phyloP scores from a whole-genome alignment of 179 eudicot species.

The Spergularia azorica region DNA sequence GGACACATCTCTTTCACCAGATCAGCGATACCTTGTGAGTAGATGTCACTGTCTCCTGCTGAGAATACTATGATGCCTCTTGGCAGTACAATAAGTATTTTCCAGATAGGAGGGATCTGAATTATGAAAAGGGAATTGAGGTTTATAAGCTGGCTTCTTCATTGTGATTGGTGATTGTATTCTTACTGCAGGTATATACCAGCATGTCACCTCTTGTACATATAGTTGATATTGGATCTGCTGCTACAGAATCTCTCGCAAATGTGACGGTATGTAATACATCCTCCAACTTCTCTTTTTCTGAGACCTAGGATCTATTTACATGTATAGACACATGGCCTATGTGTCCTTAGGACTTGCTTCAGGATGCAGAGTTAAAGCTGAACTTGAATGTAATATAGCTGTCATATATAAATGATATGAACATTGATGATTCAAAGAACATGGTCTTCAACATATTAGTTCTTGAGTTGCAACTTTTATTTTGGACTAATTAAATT shows the following conservation, averaged over 20 bases:
- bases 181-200: conserved; percentile 64
- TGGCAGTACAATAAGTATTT: neutral
- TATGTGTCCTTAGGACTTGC: neutral
- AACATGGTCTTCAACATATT: neutral
- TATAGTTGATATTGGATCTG: conserved; percentile 68
- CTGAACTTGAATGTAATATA: neutral
- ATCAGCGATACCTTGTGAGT: conserved; percentile 77
- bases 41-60: conserved; percentile 3
- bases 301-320: neutral
- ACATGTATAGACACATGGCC: neutral
- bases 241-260: conserved; percentile 63
- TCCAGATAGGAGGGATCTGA: neutral
- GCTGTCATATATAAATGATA: neutral
- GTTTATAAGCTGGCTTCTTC: neutral
- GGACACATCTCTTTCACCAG: conserved; percentile 84
- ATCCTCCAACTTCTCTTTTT: conserved; percentile 7
- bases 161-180: neutral
- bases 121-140: neutral
- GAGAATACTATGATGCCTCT: neutral
- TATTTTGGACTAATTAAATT: neutral
- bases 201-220: conserved; percentile 84
- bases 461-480: neutral
- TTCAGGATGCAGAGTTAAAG: neutral
- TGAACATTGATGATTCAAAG: too few species aligned
- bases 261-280: conserved; percentile 63